These are phyloP conservation scores for Austroboletus niveus DNA, from an alignment of 1,284 basidiomycete species.

Conservation along the genomic window DNA sequence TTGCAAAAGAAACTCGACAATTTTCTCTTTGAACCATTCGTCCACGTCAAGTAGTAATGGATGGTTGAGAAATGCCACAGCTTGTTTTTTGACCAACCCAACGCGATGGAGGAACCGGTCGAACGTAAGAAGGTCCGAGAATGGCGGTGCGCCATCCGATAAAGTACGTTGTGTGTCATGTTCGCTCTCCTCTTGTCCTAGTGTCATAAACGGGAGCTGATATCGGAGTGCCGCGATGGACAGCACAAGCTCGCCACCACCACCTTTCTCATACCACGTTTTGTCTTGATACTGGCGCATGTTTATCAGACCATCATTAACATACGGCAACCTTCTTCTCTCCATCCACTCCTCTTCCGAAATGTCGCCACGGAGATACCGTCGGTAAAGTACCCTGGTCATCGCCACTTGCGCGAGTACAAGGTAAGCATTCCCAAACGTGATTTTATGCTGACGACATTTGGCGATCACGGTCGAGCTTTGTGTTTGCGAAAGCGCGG, in stretches of 20 bases:
- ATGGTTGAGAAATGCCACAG: constrained; percentile 36
- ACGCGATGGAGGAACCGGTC: constrained; percentile 48
- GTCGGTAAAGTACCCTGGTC: no score
- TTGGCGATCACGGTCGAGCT: constrained; percentile 28
- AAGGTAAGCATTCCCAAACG: no score
- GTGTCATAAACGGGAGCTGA: constrained; percentile 51
- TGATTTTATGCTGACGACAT: no score
- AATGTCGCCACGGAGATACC: no score
- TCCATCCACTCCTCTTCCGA: no score
- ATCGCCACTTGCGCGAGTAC: no score
- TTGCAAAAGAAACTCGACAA: neutral
- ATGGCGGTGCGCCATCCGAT: constrained; percentile 6
- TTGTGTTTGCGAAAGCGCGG: constrained; percentile 28
- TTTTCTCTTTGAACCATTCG: neutral
- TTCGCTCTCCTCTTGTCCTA: constrained; percentile 26
- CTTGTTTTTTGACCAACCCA: constrained; percentile 38
- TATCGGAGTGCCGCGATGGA: constrained; percentile 46
- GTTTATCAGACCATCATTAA: no score
- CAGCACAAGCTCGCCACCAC: constrained; percentile 42
- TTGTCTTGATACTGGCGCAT: no score
- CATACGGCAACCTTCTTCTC: no score
- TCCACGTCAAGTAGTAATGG: constrained; percentile 41
- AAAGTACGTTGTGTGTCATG: neutral
- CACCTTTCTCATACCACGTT: constrained; percentile 37
- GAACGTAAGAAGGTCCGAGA: constrained; percentile 39